Evolutionary conservation across 176 grass and related monocot genomes (phyloP), one percentile per base, ranked within the genome.

Genomic region (Paspalum vaginatum): DNA sequence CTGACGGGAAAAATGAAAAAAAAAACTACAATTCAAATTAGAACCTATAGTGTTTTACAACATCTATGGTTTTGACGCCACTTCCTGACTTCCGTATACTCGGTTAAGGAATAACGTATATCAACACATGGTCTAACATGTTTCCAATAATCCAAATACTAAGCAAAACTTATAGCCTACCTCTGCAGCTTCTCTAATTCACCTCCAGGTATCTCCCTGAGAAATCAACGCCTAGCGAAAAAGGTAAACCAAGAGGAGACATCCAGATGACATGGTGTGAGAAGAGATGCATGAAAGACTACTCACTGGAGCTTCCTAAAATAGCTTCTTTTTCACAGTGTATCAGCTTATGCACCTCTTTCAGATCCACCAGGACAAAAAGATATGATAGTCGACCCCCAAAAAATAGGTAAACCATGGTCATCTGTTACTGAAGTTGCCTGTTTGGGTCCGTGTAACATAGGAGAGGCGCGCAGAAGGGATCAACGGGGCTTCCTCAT

Each of bases 401-500:
- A 71, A 85, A 63, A 83, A 88, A 80, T 50, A 58, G 72, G 41
- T 40, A 70, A 78, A 83, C 12, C 18, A 76, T 84, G 26, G 72
- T 91, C 72, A 94, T 94, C 92, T 91, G 81, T 72, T 94, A 70
- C 44, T 85, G 43, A 86, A 78, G 54, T 42, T 76, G 57, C 84
- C 87, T 55, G 76, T 91, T 88, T 94, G 92, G 77, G 83, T 90
- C 53, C 92, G 74, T n/a, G 82, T 90, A 86, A 94, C 84, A 79
- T 94, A 91, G 43, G 94, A 87, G 74, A 92, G 60, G 27, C 89
- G 88, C 9, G 82, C 78, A 9, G 91, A 89, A 78, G 87, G 89
- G 61, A 97, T 72, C 77, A 97, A 87, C 65, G 85, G 89, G 55
- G 91, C 77, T 85, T 94, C 94, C 87, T 97, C 91, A 74, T 97